phyloP scores from a whole-genome alignment of 108 stramenopile genomes.

The Stephanodiscus triporus region DNA sequence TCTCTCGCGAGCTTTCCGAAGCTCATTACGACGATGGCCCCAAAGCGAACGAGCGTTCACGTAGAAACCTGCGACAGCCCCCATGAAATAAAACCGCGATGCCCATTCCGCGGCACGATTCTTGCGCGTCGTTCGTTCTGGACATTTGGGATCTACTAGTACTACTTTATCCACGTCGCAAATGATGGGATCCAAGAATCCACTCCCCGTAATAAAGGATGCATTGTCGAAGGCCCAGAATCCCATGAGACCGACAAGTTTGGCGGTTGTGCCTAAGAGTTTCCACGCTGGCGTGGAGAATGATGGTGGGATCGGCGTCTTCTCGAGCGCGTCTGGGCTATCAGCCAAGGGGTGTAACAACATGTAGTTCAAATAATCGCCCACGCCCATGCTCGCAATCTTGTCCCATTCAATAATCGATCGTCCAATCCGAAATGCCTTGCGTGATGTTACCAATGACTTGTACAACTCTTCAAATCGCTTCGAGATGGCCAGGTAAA shows the following conservation, averaged over 20 bases:
- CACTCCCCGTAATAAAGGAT: slow-evolving; percentile 61
- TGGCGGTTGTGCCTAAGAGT: slow-evolving; percentile 57
- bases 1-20: slow-evolving; percentile 32
- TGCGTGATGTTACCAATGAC: slow-evolving; percentile 61
- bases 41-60: slow-evolving; percentile 49
- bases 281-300: slow-evolving; percentile 53
- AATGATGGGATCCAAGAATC: slow-evolving; percentile 62
- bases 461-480: slow-evolving; percentile 61
- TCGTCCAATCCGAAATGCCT: slow-evolving; percentile 81
- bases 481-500: slow-evolving; percentile 22
- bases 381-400: slow-evolving; percentile 58
- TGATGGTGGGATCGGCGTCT: not conserved
- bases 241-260: slow-evolving; percentile 70
- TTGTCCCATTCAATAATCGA: slow-evolving; percentile 72
- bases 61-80: slow-evolving; percentile 60
- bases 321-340: not conserved
- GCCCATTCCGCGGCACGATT: slow-evolving; percentile 50
- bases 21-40: slow-evolving; percentile 32
- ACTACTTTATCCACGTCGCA: slow-evolving; percentile 15
- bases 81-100: slow-evolving; percentile 75
- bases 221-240: slow-evolving; percentile 85
- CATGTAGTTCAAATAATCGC: slow-evolving; percentile 38
- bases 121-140: slow-evolving; percentile 21
- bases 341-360: slow-evolving; percentile 41
- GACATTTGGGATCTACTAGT: slow-evolving; percentile 6